Evolutionary conservation across 768 basidiomycete genomes (phyloP).

Genomic region (Leccinum longicurvipes): DNA sequence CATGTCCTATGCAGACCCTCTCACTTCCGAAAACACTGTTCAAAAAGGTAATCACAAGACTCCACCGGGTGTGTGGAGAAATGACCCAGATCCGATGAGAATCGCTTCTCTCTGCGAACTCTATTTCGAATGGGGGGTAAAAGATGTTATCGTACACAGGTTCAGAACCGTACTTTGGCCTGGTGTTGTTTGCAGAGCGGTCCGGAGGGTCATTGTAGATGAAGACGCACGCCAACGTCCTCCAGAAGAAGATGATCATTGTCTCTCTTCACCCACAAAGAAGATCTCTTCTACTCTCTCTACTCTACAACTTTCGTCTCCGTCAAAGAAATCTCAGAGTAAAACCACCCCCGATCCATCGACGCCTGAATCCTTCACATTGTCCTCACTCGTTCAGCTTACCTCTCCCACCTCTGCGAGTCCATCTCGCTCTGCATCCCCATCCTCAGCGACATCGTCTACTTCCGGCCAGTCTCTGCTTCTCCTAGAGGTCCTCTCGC

Average conservation of each 20-base stretch:
- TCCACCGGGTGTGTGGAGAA: conserved; percentile 42
- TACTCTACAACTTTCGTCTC: conserved; percentile 16
- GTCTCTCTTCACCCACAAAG: conserved; percentile 17
- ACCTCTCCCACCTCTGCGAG: neutral
- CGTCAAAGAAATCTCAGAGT: conserved; percentile 8
- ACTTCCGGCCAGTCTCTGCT: conserved; percentile 39
- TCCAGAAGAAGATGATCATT: neutral
- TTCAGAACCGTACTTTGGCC: conserved; percentile 85
- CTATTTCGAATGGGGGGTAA: conserved; percentile 91
- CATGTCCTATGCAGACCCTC: conserved; percentile 72
- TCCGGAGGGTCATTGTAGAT: conserved; percentile 62
- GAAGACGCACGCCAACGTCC: conserved; percentile 32
- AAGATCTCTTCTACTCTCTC: conserved; percentile 11
- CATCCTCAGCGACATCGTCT: conserved; percentile 11
- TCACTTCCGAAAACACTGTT: conserved; percentile 61
- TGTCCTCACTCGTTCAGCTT: conserved; percentile 18
- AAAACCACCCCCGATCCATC: conserved; percentile 1
- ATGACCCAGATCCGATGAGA: conserved; percentile 65
- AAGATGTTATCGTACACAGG: conserved; percentile 75
- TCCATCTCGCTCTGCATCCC: conserved; percentile 2
- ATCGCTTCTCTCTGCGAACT: conserved; percentile 81
- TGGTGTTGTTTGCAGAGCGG: conserved; percentile 62
- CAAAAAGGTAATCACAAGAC: conserved; percentile 32
- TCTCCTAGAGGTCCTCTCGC: conserved; percentile 63
- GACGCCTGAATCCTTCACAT: conserved; percentile 3